Evolutionary conservation across 495 filamentous ascomycete genomes (phyloP).

Genomic region (Clohesyomyces aquaticus): DNA sequence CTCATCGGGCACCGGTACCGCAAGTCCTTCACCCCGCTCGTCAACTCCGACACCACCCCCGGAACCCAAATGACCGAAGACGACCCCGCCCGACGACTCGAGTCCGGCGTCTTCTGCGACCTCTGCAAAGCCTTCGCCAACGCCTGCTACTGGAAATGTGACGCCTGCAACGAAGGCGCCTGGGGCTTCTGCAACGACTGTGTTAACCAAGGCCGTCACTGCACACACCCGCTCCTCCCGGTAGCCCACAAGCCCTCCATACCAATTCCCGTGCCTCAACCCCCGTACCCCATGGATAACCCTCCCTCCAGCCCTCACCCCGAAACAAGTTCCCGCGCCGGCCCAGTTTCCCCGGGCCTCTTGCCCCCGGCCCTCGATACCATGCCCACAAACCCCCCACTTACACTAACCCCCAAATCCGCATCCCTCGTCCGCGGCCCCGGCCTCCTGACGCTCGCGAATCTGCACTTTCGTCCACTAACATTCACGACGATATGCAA

Average conservation of each 20-base stretch:
- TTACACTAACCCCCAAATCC: slow-evolving; percentile 37
- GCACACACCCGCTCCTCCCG: slow-evolving; percentile 76
- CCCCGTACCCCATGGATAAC: no score
- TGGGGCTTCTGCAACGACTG: slow-evolving; percentile 90
- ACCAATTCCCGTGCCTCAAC: slow-evolving; percentile 36
- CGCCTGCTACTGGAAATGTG: slow-evolving; percentile 82
- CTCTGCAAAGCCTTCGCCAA: slow-evolving; percentile 72
- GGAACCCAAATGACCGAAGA: slow-evolving; percentile 56
- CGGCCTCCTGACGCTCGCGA: slow-evolving; percentile 48
- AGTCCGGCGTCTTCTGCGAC: slow-evolving; percentile 81
- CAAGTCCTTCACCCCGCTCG: slow-evolving; percentile 52
- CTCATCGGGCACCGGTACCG: slow-evolving; percentile 69
- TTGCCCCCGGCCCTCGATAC: slow-evolving; percentile 3
- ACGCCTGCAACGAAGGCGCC: slow-evolving; percentile 80
- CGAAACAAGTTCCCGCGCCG: slow-evolving; percentile 11
- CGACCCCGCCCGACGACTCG: slow-evolving; percentile 67
- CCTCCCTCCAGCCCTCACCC: slow-evolving; percentile 35
- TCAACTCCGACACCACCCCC: slow-evolving; percentile 4
- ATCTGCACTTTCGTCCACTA: slow-evolving; percentile 55
- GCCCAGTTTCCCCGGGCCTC: slow-evolving; percentile 16
- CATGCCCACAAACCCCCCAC: slow-evolving; percentile 31
- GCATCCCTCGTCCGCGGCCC: slow-evolving; percentile 45
- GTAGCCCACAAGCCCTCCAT: slow-evolving; percentile 53
- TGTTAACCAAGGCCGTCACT: slow-evolving; percentile 74
- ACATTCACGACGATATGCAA: slow-evolving; percentile 74